Evolutionary conservation across 495 filamentous ascomycete genomes (phyloP).

Genomic region (Daldinia vernicosa): DNA sequence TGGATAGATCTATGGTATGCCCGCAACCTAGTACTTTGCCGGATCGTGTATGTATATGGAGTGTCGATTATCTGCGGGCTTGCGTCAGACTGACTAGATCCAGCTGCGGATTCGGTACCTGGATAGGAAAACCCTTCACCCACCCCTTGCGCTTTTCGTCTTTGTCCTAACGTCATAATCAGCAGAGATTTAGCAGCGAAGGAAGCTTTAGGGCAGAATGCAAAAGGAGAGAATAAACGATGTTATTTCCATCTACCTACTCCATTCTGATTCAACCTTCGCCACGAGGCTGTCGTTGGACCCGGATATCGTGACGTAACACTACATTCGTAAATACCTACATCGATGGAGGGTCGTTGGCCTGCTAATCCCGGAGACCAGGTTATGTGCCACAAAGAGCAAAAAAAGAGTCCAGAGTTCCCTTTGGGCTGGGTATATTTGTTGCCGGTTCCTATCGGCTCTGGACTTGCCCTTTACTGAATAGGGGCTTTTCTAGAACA

Average conservation of each 20-base stretch:
- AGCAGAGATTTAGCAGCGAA: not conserved
- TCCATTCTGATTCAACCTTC: not conserved
- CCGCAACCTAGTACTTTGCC: not conserved
- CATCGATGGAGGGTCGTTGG: slow-evolving; percentile 16
- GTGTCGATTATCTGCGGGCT: not conserved
- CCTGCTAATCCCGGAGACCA: slow-evolving; percentile 16
- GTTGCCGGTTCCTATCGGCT: not conserved
- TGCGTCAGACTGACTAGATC: slow-evolving; percentile 24
- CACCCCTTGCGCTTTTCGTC: not conserved
- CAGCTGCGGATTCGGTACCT: slow-evolving; percentile 6
- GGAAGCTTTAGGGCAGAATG: not conserved
- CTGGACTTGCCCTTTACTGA: not conserved
- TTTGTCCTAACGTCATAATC: slow-evolving; percentile 9
- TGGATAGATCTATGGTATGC: slow-evolving; percentile 1
- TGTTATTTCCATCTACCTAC: not conserved
- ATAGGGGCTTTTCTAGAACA: slow-evolving; percentile 14
- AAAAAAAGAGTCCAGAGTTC: not conserved
- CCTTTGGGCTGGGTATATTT: not conserved
- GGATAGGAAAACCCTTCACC: not conserved
- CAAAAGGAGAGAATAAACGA: not conserved
- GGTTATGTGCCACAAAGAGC: slow-evolving; percentile 1
- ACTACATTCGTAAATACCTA: not conserved
- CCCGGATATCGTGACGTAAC: slow-evolving; percentile 15
- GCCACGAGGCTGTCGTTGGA: slow-evolving; percentile 5
- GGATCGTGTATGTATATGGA: not conserved